phyloP scores from a whole-genome alignment of 2,329 filamentous ascomycete genomes.

The Cercospora nicotianae region DNA sequence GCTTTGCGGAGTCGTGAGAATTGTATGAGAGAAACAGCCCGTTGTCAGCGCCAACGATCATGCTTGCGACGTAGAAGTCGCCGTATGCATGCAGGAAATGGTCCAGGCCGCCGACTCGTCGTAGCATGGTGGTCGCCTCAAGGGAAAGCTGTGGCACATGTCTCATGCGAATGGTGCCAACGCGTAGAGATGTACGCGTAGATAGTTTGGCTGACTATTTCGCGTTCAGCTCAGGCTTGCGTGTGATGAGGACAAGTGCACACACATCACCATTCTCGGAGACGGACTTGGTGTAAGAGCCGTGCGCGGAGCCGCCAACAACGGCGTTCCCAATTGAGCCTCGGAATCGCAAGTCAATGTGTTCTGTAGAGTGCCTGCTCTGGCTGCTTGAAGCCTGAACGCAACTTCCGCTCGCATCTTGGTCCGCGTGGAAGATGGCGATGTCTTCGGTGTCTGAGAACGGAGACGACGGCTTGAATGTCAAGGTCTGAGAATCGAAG shows the following conservation, averaged over 20 bases:
- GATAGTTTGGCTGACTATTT: neutral
- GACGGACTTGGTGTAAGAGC: neutral
- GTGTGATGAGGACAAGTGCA: neutral
- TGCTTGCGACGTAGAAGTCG: neutral
- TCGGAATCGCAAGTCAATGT: neutral
- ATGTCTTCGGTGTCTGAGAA: neutral
- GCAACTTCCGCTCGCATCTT: neutral
- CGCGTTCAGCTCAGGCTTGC: neutral
- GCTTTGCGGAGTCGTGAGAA: neutral
- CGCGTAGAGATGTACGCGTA: neutral
- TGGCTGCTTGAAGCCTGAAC: neutral
- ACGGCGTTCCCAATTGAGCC: neutral
- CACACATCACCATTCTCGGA: neutral
- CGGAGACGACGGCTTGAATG: neutral
- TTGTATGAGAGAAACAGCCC: neutral
- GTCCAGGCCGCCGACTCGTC: neutral
- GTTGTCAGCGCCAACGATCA: neutral
- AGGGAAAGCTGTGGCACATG: neutral
- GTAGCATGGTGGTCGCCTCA: neutral
- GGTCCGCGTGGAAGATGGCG: neutral
- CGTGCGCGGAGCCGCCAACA: neutral
- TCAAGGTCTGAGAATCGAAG: neutral
- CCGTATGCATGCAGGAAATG: neutral
- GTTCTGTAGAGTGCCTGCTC: neutral
- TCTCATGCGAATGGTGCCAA: neutral